phyloP scores from a whole-genome alignment of 352 stramenopile species.

The Phytophthora pluvialis region DNA sequence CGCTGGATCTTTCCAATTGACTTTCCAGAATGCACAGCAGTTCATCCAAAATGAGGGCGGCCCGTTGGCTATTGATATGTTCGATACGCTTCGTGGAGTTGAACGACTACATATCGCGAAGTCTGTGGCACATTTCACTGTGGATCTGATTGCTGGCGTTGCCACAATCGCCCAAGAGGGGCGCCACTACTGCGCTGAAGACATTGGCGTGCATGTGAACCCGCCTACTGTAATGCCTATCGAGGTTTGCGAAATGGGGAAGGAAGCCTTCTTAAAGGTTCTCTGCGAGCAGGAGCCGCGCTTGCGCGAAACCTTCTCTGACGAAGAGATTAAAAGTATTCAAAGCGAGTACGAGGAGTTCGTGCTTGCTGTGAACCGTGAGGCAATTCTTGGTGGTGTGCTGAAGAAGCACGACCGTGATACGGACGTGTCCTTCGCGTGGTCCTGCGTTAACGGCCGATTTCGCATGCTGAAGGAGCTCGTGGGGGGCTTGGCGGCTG shows the following conservation, averaged over 20 bases:
- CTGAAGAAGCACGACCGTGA: conserved; percentile 65
- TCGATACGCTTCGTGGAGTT: conserved; percentile 53
- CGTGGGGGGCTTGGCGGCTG: conserved; percentile 50
- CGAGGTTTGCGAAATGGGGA: conserved; percentile 59
- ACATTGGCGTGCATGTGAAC: conserved; percentile 47
- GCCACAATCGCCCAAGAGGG: conserved; percentile 54
- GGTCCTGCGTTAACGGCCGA: conserved; percentile 59
- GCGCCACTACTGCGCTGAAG: conserved; percentile 52
- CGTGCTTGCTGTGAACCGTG: conserved; percentile 43
- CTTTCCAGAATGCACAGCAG: conserved; percentile 59
- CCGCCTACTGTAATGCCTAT: conserved; percentile 55
- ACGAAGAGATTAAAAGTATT: conserved; percentile 53
- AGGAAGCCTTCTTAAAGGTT: conserved; percentile 55
- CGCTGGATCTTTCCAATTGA: conserved; percentile 56
- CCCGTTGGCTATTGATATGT: conserved; percentile 58
- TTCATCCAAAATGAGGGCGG: conserved; percentile 72
- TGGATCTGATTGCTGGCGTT: conserved; percentile 52
- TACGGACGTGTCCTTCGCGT: conserved; percentile 67
- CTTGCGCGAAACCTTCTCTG: conserved; percentile 50
- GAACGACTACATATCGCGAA: conserved; percentile 58
- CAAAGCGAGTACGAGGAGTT: conserved; percentile 61
- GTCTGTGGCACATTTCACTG: conserved; percentile 53
- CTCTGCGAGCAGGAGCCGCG: conserved; percentile 46
- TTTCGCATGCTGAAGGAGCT: conserved; percentile 69
- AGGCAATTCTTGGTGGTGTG: conserved; percentile 57